Conservation (phyloP, 805 yeast genomes). For the Cyberlindnera veronae region DNA sequence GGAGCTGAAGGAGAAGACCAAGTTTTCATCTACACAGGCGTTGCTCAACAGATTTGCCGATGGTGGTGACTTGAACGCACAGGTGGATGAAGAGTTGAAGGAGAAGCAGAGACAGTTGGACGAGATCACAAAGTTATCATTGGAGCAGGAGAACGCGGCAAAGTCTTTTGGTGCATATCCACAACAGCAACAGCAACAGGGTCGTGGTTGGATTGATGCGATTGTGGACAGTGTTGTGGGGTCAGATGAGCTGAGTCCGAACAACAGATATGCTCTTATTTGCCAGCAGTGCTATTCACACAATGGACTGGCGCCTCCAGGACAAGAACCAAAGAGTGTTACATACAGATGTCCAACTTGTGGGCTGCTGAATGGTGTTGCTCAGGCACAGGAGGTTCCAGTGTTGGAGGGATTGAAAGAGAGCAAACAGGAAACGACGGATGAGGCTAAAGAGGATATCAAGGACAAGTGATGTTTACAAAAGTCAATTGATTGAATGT, state of each 20-base stretch:
- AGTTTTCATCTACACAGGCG: constrained; percentile 73
- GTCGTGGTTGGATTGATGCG: constrained; percentile 30
- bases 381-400: not conserved
- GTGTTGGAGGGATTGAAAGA: not conserved
- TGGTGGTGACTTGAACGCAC: constrained; percentile 47
- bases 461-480: too few relatives aligned
- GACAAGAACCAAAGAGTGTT: constrained; percentile 46
- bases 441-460: not conserved
- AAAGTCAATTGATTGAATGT: too few relatives aligned
- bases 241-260: constrained; percentile 59
- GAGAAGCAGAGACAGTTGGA: constrained; percentile 37
- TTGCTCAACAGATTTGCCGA: constrained; percentile 58
- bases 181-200: not conserved
- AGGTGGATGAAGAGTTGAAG: constrained; percentile 41
- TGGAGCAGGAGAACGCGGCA: constrained; percentile 19
- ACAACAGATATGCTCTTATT: constrained; percentile 65
- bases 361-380: constrained; percentile 37
- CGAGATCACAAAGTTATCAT: constrained; percentile 31
- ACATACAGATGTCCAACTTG: constrained; percentile 65
- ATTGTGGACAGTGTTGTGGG: constrained; percentile 47
- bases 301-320: constrained; percentile 81
- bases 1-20: constrained; percentile 66
- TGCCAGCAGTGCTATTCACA: constrained; percentile 64
- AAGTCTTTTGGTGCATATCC: constrained; percentile 7
- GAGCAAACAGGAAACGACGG: not conserved